Conservation (phyloP, 2,329 filamentous ascomycete genomes). For the Claviceps capensis region DNA sequence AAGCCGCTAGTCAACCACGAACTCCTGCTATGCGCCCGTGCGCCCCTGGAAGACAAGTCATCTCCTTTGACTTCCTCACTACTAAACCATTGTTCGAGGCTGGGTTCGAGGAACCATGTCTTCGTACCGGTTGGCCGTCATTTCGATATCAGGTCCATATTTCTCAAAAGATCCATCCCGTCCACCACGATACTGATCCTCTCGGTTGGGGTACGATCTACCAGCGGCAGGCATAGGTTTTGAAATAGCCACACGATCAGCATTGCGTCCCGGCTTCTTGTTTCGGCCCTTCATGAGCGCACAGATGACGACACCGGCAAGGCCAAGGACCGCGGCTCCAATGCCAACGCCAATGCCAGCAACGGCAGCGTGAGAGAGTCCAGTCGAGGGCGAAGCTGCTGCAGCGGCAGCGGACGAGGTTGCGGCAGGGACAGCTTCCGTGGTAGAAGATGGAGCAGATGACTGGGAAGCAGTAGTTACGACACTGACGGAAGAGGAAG, state of each 20-base stretch:
- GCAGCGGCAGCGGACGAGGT: constrained; percentile 5
- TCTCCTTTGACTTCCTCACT: not conserved
- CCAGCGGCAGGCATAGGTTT: constrained; percentile 35
- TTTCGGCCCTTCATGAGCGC: constrained; percentile 21
- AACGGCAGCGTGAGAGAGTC: constrained; percentile 29
- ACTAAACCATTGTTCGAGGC: constrained; percentile 30
- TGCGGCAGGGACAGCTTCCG: constrained; percentile 4
- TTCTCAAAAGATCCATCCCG: constrained; percentile 21
- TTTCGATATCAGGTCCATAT: constrained; percentile 31
- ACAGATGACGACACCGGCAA: constrained; percentile 25
- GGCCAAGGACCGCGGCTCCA: constrained; percentile 26
- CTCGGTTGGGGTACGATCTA: constrained; percentile 21
- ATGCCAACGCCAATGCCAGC: constrained; percentile 36
- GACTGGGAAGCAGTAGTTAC: constrained; percentile 4
- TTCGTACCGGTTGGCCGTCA: constrained; percentile 40
- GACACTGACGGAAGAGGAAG: not conserved
- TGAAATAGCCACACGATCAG: constrained; percentile 30
- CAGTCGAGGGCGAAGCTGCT: constrained; percentile 8
- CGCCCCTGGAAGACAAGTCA: not conserved
- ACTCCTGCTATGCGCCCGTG: not conserved
- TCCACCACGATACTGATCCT: constrained; percentile 11
- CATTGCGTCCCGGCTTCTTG: constrained; percentile 6
- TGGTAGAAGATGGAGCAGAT: constrained; percentile 3
- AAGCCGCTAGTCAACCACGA: not conserved
- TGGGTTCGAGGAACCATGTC: constrained; percentile 40